Conservation (phyloP, 768 basidiomycete genomes). For the Amanita polypyramis region DNA sequence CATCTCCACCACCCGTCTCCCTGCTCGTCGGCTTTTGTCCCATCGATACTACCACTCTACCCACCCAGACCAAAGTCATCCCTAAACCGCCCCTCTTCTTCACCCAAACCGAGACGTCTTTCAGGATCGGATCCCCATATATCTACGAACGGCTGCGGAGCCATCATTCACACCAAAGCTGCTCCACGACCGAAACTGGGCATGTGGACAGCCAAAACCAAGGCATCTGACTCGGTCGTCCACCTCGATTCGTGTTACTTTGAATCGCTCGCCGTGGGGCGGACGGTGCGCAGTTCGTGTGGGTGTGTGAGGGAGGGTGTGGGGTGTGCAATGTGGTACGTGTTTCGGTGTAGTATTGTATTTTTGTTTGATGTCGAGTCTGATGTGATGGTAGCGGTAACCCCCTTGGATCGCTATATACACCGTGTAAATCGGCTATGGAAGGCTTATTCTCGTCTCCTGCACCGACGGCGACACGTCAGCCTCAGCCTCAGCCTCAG, state of each 20-base stretch:
- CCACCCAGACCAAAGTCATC: conserved; percentile 19
- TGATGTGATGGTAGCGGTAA: conserved; percentile 2
- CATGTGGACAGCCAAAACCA: conserved; percentile 48
- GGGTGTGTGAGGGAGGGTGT: conserved; percentile 61
- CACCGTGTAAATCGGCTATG: conserved; percentile 5
- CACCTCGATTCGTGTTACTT: conserved; percentile 50
- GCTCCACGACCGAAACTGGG: conserved; percentile 39
- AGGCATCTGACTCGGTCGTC: conserved; percentile 44
- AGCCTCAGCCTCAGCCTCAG: neutral
- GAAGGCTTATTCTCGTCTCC: conserved; percentile 1
- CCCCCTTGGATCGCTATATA: conserved; percentile 7
- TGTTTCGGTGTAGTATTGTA: neutral
- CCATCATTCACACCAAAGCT: conserved; percentile 46
- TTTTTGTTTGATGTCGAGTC: neutral
- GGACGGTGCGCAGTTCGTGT: conserved; percentile 45
- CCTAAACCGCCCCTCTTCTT: conserved; percentile 9
- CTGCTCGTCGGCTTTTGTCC: conserved; percentile 6
- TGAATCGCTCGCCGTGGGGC: conserved; percentile 34
- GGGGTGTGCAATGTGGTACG: conserved; percentile 50
- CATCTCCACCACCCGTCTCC: conserved; percentile 15
- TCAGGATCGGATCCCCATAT: conserved; percentile 12
- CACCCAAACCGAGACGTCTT: conserved; percentile 13
- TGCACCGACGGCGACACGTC: too few species aligned
- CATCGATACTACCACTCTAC: conserved; percentile 27
- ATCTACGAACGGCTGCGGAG: conserved; percentile 50